Conservation (phyloP, 768 basidiomycete genomes). For the Amanita pallidorosea region DNA sequence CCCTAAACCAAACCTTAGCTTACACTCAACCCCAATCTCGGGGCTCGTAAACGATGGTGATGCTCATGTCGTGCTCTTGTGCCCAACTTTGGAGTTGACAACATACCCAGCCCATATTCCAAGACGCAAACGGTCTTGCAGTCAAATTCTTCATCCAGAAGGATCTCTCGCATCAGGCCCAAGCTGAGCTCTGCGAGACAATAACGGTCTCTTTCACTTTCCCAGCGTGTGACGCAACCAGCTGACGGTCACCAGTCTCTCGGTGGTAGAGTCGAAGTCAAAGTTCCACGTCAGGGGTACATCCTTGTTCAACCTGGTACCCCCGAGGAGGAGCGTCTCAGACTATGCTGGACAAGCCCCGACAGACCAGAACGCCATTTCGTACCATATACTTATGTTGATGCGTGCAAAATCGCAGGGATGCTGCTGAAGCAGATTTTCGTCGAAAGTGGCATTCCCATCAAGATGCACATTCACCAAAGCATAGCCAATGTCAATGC, state of each 20-base stretch:
- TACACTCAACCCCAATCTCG: constrained; percentile 45
- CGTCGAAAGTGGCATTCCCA: constrained; percentile 48
- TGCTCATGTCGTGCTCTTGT: constrained; percentile 8
- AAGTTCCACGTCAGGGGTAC: constrained; percentile 70
- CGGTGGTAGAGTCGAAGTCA: constrained; percentile 68
- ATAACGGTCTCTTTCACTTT: constrained; percentile 42
- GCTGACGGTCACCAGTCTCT: constrained; percentile 35
- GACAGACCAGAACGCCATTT: constrained; percentile 71
- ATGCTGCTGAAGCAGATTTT: constrained; percentile 72
- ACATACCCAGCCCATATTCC: constrained; percentile 51
- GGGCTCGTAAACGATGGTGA: constrained; percentile 17
- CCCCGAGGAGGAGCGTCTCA: constrained; percentile 63
- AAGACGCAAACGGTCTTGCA: constrained; percentile 53
- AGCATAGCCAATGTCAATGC: constrained; percentile 76
- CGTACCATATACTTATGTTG: constrained; percentile 73
- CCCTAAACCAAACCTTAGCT: constrained; percentile 22
- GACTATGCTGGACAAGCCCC: constrained; percentile 56
- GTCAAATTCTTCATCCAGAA: constrained; percentile 83
- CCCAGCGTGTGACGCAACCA: neutral
- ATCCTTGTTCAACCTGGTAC: constrained; percentile 61
- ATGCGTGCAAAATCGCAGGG: constrained; percentile 75
- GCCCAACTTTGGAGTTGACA: neutral
- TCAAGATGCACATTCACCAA: constrained; percentile 71
- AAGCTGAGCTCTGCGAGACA: constrained; percentile 63
- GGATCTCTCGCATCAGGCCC: constrained; percentile 56